These are phyloP conservation scores for Westerdykella ornata DNA, from an alignment of 2,329 filamentous ascomycete species.

Conservation along the genomic window DNA sequence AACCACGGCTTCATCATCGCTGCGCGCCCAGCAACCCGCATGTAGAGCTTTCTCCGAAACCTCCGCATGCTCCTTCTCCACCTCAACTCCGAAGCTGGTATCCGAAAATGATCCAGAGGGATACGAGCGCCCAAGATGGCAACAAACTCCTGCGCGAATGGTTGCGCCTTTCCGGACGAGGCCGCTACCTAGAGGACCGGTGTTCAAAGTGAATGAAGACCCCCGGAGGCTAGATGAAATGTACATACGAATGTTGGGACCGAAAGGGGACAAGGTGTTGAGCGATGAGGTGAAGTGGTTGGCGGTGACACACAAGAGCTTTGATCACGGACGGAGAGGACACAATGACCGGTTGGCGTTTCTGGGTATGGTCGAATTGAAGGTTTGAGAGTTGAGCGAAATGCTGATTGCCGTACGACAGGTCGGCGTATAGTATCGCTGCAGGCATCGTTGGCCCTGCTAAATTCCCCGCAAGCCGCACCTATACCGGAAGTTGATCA, in stretches of 20 bases:
- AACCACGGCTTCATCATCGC: conserved; percentile 20
- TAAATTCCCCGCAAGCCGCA: conserved; percentile 43
- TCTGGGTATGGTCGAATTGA: conserved; percentile 54
- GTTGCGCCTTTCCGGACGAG: conserved; percentile 49
- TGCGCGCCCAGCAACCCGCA: conserved; percentile 18
- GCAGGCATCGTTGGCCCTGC: conserved; percentile 57
- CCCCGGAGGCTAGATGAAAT: conserved; percentile 67
- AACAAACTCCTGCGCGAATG: conserved; percentile 45
- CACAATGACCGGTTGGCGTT: conserved; percentile 93
- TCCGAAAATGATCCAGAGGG: conserved; percentile 30
- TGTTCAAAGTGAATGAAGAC: conserved; percentile 69
- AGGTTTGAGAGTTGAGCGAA: neutral
- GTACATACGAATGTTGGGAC: conserved; percentile 70
- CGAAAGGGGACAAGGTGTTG: conserved; percentile 63
- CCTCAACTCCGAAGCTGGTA: conserved; percentile 15
- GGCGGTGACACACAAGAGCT: conserved; percentile 95
- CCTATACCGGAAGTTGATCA: conserved; percentile 22
- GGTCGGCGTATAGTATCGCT: conserved; percentile 59
- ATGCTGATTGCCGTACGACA: conserved; percentile 27
- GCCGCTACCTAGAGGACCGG: conserved; percentile 49
- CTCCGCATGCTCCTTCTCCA: conserved; percentile 34
- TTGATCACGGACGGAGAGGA: conserved; percentile 86
- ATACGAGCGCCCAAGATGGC: conserved; percentile 43
- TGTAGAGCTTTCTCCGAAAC: conserved; percentile 23
- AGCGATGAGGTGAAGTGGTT: conserved; percentile 94